Evolutionary conservation across 768 basidiomycete species (phyloP), one percentile per base, ranked within the genome.

Genomic region (Leccinum disarticulatum): DNA sequence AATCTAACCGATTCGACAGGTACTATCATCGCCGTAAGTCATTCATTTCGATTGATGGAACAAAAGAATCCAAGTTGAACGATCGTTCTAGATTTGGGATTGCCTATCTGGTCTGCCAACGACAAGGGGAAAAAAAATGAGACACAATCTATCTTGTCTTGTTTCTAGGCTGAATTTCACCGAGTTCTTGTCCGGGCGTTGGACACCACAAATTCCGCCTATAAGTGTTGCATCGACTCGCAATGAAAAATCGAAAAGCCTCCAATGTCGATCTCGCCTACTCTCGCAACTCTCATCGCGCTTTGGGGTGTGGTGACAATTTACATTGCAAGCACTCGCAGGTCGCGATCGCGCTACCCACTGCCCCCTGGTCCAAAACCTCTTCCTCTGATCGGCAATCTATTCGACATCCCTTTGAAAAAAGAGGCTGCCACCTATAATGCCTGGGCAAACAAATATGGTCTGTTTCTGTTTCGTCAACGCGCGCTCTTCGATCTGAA

Each of bases 361-460:
- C 74, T 77, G 13, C 85, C 85, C 11, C 85, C 85, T 31, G 85
- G 85, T 15, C 85, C 85, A 2, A 77, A 68, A 49, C 77, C 78
- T 8, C 71, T 78, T n/a, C 83, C 83, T 28, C 58, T 86, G 31
- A 68, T 85, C 35, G 85, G 84, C 14, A 83, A 85, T 68, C 63
- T 87, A 36, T 71, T 76, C 50, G 79, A 84, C 62, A 68, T 84
- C 47, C 77, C 80, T 7, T 70, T 60, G 67, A 68, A 67, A 15
- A 65, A 74, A 36, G 77, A 76, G 52, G 76, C 77, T 66, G 65
- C 64, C 33, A 73, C 75, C 0, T 86, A 85, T 65, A 70, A 76
- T 6, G 62, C 68, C 46, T 80, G 78, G 80, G 73, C 75, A 49
- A 70, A 75, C 14, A 68, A 74, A 63, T 71, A 74, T 55, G 71